Base-by-base conservation (phyloP, 257 asterid species). In the Eucommia ulmoides region DNA sequence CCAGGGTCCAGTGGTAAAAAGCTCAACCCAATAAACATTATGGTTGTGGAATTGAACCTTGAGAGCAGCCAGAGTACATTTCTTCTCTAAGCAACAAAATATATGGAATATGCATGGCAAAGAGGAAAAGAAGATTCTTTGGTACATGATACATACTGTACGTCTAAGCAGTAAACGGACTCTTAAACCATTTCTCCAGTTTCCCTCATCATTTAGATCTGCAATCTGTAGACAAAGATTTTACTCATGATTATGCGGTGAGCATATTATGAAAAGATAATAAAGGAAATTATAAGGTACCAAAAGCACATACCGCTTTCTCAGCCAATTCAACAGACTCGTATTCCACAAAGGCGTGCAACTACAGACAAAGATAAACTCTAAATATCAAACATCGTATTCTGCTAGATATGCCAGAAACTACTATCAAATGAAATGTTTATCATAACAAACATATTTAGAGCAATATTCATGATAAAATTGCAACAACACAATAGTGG, bases 321-420 rank as follows among this genome's bases (percentile, higher is more conserved):
- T 83, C 97, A 24, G 97, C 92, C 24, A 65, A 62, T 57, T 88
- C 93, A 56, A 61, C 65, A 42, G 95, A 67, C 58, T 88, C 94
- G 51, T 88, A 88, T 72, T 88, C 97, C 71, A 84, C 93, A 70
- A 76, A 88, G 51, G 91, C 88, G 21, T 88, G 95, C 76, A 81
- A 72, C 97, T 88, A 68, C 81, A 80, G 12, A 46, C 44, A 55
- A 54, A 45, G 17, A 52, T 42, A 53, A 54, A 56, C 58, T 48
- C 19, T 29, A 19, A 41, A 51, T 60, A 59, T 64, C 51, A 60
- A 52, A 18, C 16, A 35, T 44, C 55, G 17, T 47, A 24, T 16
- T 46, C 45, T 61, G 26, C 45, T 23, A 44, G 29, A 24, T 48
- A 48, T 44, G 24, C 10, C 26, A 56, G 35, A 18, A 12, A 35